Evolutionary conservation across 2,329 filamentous ascomycete species (phyloP), one percentile per base, ranked within the genome.

Genomic region (Fusarium nurragi): DNA sequence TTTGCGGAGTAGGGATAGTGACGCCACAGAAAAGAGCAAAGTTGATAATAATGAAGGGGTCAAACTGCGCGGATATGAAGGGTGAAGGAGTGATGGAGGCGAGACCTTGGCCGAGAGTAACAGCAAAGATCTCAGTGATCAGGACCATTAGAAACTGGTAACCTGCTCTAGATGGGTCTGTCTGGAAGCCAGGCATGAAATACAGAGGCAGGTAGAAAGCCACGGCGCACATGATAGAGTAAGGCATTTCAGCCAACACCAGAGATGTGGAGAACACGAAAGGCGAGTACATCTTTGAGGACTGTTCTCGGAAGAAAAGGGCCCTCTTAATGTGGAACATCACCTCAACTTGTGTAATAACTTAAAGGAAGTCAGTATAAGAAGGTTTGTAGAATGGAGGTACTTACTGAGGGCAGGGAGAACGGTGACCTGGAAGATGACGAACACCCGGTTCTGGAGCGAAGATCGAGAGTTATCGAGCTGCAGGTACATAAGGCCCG

Each of bases 1-100:
- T 96, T 76, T 91, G 88, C 0, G 89, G 86, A 38, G 88, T 86
- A 0, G 93, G 90, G 47, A 96, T 91, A 0, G 91, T 90, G 61
- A 97, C 93, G 76, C 93, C 93, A 72, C 92, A 96, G 86, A 97
- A 96, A 22, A 96, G 84, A 2, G 90, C 85, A 73, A 96, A 94
- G 57, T 90, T 88, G 75, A 95, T 91, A 76, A 93, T 89, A 74
- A 95, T 80, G 74, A 94, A 91, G 1, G 93, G 93, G 70, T 96
- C 93, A 66, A 92, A 84, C 67, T 94, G 87, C 14, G 90, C 88
- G 0, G 91, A 88, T 69, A 96, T 91, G 77, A 93, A 93, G 3
- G 91, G 87, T 22, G 86, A 88, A 0, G 93, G 92, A 0, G 92
- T 95, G 54, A 94, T 78, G 0, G 93, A 88, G 0, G 91, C 89